These are phyloP conservation scores for Myxozyma udenii DNA, from an alignment of 805 yeast genomes.

Conservation along the genomic window DNA sequence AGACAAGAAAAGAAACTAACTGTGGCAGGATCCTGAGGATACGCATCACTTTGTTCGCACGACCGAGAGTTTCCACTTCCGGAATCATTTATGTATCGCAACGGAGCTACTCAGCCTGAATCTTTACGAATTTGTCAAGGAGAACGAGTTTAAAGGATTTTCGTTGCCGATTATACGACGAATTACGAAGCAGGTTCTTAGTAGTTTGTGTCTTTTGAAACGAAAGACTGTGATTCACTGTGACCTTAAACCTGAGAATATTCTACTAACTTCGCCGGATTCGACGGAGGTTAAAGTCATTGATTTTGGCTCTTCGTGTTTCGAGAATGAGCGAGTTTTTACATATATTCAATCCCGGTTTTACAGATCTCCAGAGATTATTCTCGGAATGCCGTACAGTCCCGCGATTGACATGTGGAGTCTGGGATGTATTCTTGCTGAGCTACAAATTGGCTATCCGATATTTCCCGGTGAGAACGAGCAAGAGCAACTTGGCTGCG, in stretches of 20 bases:
- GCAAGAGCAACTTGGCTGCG: slow-evolving; percentile 81
- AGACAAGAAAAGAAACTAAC: too few species aligned
- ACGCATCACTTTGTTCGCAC: slow-evolving; percentile 50
- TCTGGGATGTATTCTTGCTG: slow-evolving; percentile 93
- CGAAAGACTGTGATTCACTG: slow-evolving; percentile 64
- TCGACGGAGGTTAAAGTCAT: slow-evolving; percentile 60
- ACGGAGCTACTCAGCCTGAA: slow-evolving; percentile 71
- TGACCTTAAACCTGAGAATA: slow-evolving; percentile 82
- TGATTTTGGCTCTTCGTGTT: slow-evolving; percentile 66
- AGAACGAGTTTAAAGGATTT: slow-evolving; percentile 40
- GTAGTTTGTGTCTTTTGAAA: slow-evolving; percentile 62
- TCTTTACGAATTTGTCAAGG: slow-evolving; percentile 53
- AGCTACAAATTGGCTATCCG: slow-evolving; percentile 86
- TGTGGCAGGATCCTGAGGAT: slow-evolving; percentile 34
- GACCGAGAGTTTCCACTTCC: slow-evolving; percentile 67
- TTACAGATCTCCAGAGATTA: slow-evolving; percentile 93
- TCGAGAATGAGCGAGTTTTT: slow-evolving; percentile 71
- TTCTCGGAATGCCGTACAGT: slow-evolving; percentile 84
- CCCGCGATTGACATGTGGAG: slow-evolving; percentile 98
- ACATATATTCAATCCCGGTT: slow-evolving; percentile 94
- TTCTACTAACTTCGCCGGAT: slow-evolving; percentile 53
- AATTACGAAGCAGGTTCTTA: slow-evolving; percentile 54
- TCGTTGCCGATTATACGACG: slow-evolving; percentile 36
- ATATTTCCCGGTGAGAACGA: slow-evolving; percentile 95
- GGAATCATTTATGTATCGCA: slow-evolving; percentile 78